Evolutionary conservation across 2,329 filamentous ascomycete species (phyloP), one percentile per base, ranked within the genome.

Genomic region (Fusarium oxysporum): DNA sequence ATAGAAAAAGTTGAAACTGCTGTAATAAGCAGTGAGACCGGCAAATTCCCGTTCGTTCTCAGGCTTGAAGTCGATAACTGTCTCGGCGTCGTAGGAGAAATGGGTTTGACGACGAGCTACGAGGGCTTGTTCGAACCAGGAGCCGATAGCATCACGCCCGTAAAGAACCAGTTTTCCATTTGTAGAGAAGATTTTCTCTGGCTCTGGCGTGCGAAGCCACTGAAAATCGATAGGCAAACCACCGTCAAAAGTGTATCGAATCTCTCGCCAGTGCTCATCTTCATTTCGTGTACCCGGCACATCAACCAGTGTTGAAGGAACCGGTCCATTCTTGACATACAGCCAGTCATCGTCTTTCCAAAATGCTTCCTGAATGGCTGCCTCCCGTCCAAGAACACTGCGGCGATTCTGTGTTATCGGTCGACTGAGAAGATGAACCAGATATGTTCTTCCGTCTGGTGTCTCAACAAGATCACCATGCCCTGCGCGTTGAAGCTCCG

Each of bases 1-100:
- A 73, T 91, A 91, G 81, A 90, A 91, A 80, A 90, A 91, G 78
- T 91, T 91, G 81, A 83, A 91, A 8, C 89, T 87, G 75, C 86
- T 88, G 80, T 91, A 91, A 78, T 91, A 91, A 2, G 88, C 87
- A 13, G 86, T 87, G n/a, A 91, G 81, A 0, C 89, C 89, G 0
- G 89, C 89, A 69, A 89, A 91, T 70, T 90, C 85, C 19, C 89
- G 83, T 81, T 90, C 88, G 74, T 91, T 88, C 0, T 79, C 77
- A 0, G 89, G 89, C 3, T 80, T 78, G 73, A 89, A 90, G 65
- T 85, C 83, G 6, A 90, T 72, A 0, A 85, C 79, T 0, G 89
- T 90, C 78, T 90, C 88, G 53, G 88, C 89, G 55, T 90, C 88
- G 71, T 87, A 90, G 4, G 87, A 90, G 78, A 91, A 91, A 77